Base-by-base conservation (phyloP, 2,329 filamentous ascomycete species). In the Pseudogymnoascus sp. region DNA sequence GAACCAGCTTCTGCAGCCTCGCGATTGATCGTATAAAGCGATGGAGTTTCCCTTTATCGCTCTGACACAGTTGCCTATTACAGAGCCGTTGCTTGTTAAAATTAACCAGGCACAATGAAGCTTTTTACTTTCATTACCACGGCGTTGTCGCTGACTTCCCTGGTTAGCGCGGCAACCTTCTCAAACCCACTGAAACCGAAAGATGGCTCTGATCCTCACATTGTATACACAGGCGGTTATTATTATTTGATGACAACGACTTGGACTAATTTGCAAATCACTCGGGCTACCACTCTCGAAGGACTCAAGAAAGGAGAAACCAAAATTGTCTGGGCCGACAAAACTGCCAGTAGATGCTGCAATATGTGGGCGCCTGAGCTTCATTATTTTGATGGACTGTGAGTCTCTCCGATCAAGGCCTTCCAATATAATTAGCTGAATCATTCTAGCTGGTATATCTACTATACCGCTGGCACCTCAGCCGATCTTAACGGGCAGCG, bases 351-450 rank as follows among this genome's bases (percentile, higher is more conserved):
- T 3, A 75, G 80, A 14, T 81, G 79, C 71, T 81, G 80, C 70
- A 84, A 83, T 62, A 78, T 85, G 38, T 86, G 83, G 83, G 82
- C 83, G 0, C 83, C 82, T 0, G 82, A 84, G 67, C 73, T 84
- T 0, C 82, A 84, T 67, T 79, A 79, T 63, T 69, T 84, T 6
- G 75, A 78, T n/a, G 73, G 72, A 12, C 68, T 62, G 16, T 79
- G 21, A 66, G 65, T 8, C 3, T 25, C 3, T 31, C 60, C 25
- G 23, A 56, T 9, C 2, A 14, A 40, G 6, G 8, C 7, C 11
- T 18, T 14, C n/a, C 28, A 11, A 16, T n/a, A 49, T 23, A 21
- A 8, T 36, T 46, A 42, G 16, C 25, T 36, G 28, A 61, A 25
- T 16, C 16, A 46, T 25, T 37, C 12, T 21, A 68, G 69, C 36